Percentiles rank a stretch among this genome's conserved stretches.
phyloP scores from a whole-genome alignment of 2,329 filamentous ascomycete genomes.

The Nemania sp. region DNA sequence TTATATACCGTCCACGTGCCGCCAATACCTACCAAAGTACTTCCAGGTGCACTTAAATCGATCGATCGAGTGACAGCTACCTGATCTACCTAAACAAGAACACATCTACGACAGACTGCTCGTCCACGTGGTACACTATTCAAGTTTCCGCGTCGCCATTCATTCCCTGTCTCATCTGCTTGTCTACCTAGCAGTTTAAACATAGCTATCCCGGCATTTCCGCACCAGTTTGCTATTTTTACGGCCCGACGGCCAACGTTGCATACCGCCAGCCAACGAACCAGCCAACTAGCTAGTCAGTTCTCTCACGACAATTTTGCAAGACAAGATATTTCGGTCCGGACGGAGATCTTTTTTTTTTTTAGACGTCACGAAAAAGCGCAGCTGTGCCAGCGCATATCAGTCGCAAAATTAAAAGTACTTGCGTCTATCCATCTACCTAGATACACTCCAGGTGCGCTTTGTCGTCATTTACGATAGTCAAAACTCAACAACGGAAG shows the following conservation, averaged over 20 bases:
- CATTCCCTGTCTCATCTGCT: constrained; percentile 1
- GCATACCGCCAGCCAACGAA: background rate
- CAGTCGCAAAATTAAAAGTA: too few species aligned
- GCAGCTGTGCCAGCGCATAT: too few species aligned
- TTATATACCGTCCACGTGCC: background rate
- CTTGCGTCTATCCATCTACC: too few species aligned
- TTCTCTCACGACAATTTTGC: too few species aligned
- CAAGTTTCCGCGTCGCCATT: constrained; percentile 17
- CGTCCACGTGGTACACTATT: constrained; percentile 22
- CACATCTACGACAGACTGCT: background rate
- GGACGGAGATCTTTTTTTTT: too few species aligned
- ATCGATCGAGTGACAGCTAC: background rate
- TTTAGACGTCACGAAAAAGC: too few species aligned
- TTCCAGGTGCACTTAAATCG: background rate
- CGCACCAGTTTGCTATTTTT: background rate
- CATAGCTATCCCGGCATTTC: background rate
- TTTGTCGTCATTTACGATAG: too few species aligned
- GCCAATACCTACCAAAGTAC: background rate
- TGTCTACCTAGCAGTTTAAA: background rate
- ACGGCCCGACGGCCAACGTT: background rate
- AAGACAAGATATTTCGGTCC: too few species aligned
- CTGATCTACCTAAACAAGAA: background rate
- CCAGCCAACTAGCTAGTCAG: background rate
- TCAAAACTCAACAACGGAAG: too few species aligned
- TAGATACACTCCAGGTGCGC: too few species aligned